These are phyloP conservation scores for Trametes meyenii DNA, from an alignment of 768 basidiomycete genomes.

Conservation along the genomic window DNA sequence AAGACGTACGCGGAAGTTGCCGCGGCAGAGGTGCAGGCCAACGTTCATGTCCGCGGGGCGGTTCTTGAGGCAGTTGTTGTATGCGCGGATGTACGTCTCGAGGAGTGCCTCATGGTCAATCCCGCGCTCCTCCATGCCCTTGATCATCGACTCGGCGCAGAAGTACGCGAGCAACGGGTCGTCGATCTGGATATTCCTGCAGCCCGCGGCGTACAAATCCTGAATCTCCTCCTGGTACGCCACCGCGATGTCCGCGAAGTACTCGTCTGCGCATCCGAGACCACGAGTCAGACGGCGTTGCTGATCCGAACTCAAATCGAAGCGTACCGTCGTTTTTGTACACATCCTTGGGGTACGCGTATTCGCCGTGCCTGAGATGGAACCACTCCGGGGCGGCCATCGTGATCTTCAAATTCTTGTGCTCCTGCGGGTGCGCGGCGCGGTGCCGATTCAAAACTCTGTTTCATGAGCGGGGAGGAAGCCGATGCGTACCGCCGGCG, in stretches of 20 bases:
- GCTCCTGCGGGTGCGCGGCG: conserved; percentile 49
- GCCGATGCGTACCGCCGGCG: conserved; percentile 47
- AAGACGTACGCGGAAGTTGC: conserved; percentile 35
- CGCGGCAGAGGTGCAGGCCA: conserved; percentile 64
- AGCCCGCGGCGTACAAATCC: conserved; percentile 48
- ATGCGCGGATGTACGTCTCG: conserved; percentile 65
- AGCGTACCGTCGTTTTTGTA: conserved; percentile 60
- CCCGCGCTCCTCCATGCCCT: conserved; percentile 60
- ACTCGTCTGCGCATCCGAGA: conserved; percentile 36
- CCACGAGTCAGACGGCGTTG: not conserved
- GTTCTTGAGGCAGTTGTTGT: conserved; percentile 56
- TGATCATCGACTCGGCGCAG: conserved; percentile 57
- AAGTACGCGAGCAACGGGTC: conserved; percentile 61
- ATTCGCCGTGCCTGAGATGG: conserved; percentile 66
- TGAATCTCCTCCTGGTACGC: conserved; percentile 50
- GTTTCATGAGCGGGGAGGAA: not conserved
- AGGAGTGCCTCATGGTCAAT: conserved; percentile 66
- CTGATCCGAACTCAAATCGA: conserved; percentile 23
- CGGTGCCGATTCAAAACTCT: not conserved
- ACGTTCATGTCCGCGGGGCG: conserved; percentile 57
- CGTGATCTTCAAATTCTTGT: conserved; percentile 69
- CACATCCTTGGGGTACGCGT: conserved; percentile 59
- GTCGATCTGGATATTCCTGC: conserved; percentile 48
- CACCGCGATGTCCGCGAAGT: conserved; percentile 51
- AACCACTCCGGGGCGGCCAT: conserved; percentile 75